A percentile compares a stretch with the other conserved stretches of the same genome.
These are phyloP conservation scores for Cyclaneusma minus DNA, from an alignment of 2,329 filamentous ascomycete species.

Conservation along the genomic window DNA sequence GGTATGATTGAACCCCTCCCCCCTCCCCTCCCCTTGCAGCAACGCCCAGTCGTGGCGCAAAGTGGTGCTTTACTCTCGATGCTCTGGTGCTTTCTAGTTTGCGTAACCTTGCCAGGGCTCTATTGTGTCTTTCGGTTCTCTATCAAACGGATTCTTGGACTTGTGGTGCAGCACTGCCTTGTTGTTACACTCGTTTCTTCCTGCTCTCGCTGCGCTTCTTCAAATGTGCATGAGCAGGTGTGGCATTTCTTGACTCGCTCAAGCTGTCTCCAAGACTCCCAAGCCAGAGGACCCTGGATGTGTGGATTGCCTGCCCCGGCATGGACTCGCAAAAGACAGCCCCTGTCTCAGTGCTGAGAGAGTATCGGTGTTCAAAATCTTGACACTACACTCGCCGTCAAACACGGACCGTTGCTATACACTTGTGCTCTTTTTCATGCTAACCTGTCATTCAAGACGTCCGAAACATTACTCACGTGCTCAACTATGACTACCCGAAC, in stretches of 20 bases:
- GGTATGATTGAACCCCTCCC: slow-evolving; percentile 73
- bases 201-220: slow-evolving; percentile 50
- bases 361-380: slow-evolving; percentile 21
- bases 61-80: slow-evolving; percentile 81
- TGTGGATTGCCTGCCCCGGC: slow-evolving; percentile 34
- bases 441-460: slow-evolving; percentile 92
- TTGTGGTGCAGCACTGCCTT: slow-evolving; percentile 49
- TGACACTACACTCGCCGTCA: slow-evolving; percentile 23
- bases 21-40: slow-evolving; percentile 21
- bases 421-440: slow-evolving; percentile 46
- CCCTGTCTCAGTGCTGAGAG: slow-evolving; percentile 20
- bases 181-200: slow-evolving; percentile 62
- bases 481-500: slow-evolving; percentile 99
- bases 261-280: slow-evolving; percentile 61
- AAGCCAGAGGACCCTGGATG: slow-evolving; percentile 42
- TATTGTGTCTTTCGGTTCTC: slow-evolving; percentile 72
- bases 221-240: slow-evolving; percentile 63
- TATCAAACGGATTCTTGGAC: slow-evolving; percentile 76
- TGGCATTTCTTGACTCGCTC: slow-evolving; percentile 66
- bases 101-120: slow-evolving; percentile 86
- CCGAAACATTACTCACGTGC: slow-evolving; percentile 99
- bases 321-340: slow-evolving; percentile 25
- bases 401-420: slow-evolving; percentile 50
- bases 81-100: slow-evolving; percentile 76
- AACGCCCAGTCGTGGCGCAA: slow-evolving; percentile 40